Evolutionary conservation across 805 yeast species (phyloP), one percentile per base, ranked within the genome.

Genomic region (Teunomyces cretensis): DNA sequence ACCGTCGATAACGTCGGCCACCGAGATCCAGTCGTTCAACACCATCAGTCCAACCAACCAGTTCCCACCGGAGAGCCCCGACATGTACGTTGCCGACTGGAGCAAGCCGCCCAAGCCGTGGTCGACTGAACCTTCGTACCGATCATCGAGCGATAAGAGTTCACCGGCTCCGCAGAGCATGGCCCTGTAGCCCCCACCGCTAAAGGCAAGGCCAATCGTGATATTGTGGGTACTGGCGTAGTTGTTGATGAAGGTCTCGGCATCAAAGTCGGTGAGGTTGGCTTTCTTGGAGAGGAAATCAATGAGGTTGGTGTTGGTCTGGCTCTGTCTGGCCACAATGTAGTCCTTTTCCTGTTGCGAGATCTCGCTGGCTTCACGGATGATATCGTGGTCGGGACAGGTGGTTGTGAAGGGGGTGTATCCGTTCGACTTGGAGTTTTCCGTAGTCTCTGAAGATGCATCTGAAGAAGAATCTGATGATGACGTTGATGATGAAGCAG

Each of bases 51-150:
- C 87, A 0, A 81, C 82, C 49, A 64, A 59, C 33, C 74, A 74
- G 14, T 82, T 78, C 50, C 87, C 88, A 3, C 81, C 83, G 42
- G 84, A 80, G 45, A 78, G 72, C 49, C 54, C 55, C 2, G 51
- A 30, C 36, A 48, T 28, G 48, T 51, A 53, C 15, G 48, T 45
- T 8, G 51, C 13, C n/a, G 46, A 33, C 36, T 51, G 51, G 22
- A 51, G 56, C 9, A 72, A 40, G 1, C 76, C 76, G 2, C 76
- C 76, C 35, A 72, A 56, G 0, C 67, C 71, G 13, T 51, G 46
- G 2, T 53, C 47, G 6, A 40, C 42, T 7, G 33, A 8, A 22
- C 41, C 54, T 5, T 80, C 69, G 8, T 91, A 83, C 17, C 52
- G 38, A 22, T 40, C 41, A 35, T 51, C 54, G 16, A 48, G 41